Evolutionary conservation across 331 rosid species (phyloP), one percentile per base, ranked within the genome.

Genomic region (Prunus yedoensis): DNA sequence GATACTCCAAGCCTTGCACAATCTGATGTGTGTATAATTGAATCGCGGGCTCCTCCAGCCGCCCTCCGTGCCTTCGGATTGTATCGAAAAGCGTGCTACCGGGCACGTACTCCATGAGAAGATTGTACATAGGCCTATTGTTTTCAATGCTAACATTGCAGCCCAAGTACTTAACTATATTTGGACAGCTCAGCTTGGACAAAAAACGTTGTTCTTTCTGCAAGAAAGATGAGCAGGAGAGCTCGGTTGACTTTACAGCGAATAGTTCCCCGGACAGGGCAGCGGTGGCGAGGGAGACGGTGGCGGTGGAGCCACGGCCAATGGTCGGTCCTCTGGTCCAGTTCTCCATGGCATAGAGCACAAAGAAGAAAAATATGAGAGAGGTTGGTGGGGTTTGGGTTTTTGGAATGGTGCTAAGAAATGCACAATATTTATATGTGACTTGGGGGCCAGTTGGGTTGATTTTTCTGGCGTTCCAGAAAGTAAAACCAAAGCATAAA

Each of bases 281-380:
- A 32, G 57, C 3, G 9, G 86, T 18, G 46, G 86, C 91, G 0
- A 83, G 45, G 2, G 82, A 81, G 71, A 87, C 87, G 1, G 81
- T 70, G 73, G 89, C 87, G 1, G 86, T 78, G 45, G 91, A 74
- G 62, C 91, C 91, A 11, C 85, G 85, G 84, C 91, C 91, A 5
- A 87, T 53, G 6, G 66, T 59, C 3, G 79, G 75, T 38, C 89
- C 91, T 67, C 89, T 80, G 0, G 57, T 76, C 87, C 87, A 87
- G 68, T 32, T 25, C 74, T 71, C 87, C 88, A 87, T 47, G 38
- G 51, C 28, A 21, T 28, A 59, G 51, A 17, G 27, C 51, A 27
- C 32, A 27, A 23, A 13, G 38, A 13, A 50, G 68, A 28, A 10
- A 10, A 50, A 60, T 27, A 8, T 15, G 66, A 63, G 78, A 71